These are phyloP conservation scores for Talaromyces borbonicus DNA, from an alignment of 495 filamentous ascomycete genomes.

Conservation along the genomic window DNA sequence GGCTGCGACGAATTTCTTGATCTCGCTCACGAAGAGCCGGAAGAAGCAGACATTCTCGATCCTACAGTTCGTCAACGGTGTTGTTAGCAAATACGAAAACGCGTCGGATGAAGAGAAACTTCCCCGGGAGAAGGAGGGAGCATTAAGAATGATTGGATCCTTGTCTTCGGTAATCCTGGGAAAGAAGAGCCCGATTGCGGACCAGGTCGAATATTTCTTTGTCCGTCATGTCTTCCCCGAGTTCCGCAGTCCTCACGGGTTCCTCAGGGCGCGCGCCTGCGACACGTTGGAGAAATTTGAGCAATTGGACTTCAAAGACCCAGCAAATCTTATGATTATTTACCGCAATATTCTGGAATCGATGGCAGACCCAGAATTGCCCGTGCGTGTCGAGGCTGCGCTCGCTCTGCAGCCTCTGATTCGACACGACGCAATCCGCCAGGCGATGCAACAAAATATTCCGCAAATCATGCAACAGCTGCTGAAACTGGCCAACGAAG, in stretches of 20 bases:
- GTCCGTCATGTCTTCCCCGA: constrained; percentile 97
- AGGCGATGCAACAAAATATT: constrained; percentile 93
- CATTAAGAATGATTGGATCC: constrained; percentile 94
- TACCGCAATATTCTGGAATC: constrained; percentile 96
- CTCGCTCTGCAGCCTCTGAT: constrained; percentile 93
- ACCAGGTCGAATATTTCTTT: constrained; percentile 98
- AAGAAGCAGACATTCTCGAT: constrained; percentile 94
- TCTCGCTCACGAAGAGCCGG: constrained; percentile 85
- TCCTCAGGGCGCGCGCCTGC: constrained; percentile 88
- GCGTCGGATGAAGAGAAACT: constrained; percentile 79
- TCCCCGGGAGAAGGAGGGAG: constrained; percentile 91
- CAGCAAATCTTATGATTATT: constrained; percentile 85
- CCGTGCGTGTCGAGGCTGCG: constrained; percentile 89
- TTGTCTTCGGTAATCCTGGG: constrained; percentile 86
- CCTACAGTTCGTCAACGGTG: constrained; percentile 81
- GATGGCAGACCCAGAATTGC: constrained; percentile 85
- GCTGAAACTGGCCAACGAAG: constrained; percentile 90
- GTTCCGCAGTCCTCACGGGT: constrained; percentile 87
- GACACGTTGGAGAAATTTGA: constrained; percentile 97
- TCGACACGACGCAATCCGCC: constrained; percentile 85
- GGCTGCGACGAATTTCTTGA: constrained; percentile 91
- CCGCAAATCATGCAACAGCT: constrained; percentile 99
- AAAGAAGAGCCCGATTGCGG: constrained; percentile 95
- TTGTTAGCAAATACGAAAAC: constrained; percentile 84
- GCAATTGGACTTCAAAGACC: constrained; percentile 89